phyloP scores from a whole-genome alignment of 345 rosid species.

The Murraya paniculata region DNA sequence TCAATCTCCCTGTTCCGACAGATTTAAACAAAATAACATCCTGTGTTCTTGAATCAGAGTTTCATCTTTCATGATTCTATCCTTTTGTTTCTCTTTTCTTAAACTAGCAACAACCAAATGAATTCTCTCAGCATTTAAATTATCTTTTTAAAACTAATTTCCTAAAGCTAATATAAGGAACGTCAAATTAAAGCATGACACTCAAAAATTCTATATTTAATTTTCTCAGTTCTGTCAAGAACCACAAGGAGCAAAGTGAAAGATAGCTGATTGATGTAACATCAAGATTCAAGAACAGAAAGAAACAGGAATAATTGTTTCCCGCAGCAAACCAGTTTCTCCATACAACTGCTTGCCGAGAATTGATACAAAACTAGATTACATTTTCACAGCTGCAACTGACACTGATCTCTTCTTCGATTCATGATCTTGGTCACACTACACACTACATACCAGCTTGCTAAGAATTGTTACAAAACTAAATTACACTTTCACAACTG shows the following conservation, averaged over 20 bases:
- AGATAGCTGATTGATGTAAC: background rate
- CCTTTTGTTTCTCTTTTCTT: too few species aligned
- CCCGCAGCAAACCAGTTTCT: slow-evolving; percentile 7
- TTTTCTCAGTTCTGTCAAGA: too few species aligned
- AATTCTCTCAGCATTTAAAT: too few species aligned
- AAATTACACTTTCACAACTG: background rate
- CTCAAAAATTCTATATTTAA: too few species aligned
- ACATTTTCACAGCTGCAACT: slow-evolving; percentile 9
- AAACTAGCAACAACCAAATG: too few species aligned
- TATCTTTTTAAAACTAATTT: too few species aligned
- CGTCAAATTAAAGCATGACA: too few species aligned
- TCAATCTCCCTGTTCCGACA: too few species aligned
- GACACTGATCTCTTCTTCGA: background rate
- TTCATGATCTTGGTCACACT: slow-evolving; percentile 22
- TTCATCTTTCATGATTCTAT: background rate
- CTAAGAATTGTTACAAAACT: slow-evolving; percentile 6
- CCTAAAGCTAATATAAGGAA: too few species aligned
- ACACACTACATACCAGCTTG: slow-evolving; percentile 15
- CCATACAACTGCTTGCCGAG: slow-evolving; percentile 8
- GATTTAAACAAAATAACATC: background rate
- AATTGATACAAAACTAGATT: background rate
- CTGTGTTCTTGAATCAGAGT: background rate
- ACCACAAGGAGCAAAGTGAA: background rate
- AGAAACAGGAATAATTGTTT: background rate
- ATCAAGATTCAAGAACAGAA: background rate